Percentiles rank a stretch among this genome's conserved stretches.
phyloP scores from a whole-genome alignment of 192 early-diverging fungal species.

The Coemansia sp. region DNA sequence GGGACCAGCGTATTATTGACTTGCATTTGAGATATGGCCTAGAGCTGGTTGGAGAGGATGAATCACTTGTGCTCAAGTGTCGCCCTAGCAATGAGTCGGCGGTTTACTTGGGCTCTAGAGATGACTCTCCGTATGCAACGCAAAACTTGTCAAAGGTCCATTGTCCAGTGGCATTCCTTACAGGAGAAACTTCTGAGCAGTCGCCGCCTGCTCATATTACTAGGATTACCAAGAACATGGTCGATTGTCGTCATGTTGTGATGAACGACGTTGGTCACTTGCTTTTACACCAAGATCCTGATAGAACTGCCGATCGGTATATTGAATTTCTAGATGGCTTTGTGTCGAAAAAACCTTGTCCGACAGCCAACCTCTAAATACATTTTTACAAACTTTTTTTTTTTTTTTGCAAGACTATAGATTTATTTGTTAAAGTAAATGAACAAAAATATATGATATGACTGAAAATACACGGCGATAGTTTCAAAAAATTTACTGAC shows the following conservation, averaged over 20 bases:
- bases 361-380: slow-evolving; percentile 14
- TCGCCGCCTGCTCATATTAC: slow-evolving; percentile 20
- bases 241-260: slow-evolving; percentile 24
- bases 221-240: slow-evolving; percentile 18
- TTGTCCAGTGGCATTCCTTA: slow-evolving; percentile 41
- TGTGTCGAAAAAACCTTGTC: slow-evolving; percentile 3
- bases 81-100: slow-evolving; percentile 38
- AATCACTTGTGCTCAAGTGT: slow-evolving; percentile 40
- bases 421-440: not conserved
- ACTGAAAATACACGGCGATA: not conserved
- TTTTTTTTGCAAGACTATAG: not conserved
- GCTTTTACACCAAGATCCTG: slow-evolving; percentile 33
- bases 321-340: slow-evolving; percentile 21
- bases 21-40: slow-evolving; percentile 38
- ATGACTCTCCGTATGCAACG: slow-evolving; percentile 20
- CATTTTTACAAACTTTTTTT: not conserved
- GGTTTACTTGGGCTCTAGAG: slow-evolving; percentile 22
- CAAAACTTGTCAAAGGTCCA: slow-evolving; percentile 22
- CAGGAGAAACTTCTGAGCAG: slow-evolving; percentile 28
- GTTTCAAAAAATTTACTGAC: not conserved
- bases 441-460: not conserved
- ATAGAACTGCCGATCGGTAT: slow-evolving; percentile 22
- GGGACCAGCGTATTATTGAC: slow-evolving; percentile 39
- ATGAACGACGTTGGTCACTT: slow-evolving; percentile 38
- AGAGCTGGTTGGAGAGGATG: not conserved